phyloP scores from a whole-genome alignment of 2,329 filamentous ascomycete genomes.

The Blastomyces parvus region DNA sequence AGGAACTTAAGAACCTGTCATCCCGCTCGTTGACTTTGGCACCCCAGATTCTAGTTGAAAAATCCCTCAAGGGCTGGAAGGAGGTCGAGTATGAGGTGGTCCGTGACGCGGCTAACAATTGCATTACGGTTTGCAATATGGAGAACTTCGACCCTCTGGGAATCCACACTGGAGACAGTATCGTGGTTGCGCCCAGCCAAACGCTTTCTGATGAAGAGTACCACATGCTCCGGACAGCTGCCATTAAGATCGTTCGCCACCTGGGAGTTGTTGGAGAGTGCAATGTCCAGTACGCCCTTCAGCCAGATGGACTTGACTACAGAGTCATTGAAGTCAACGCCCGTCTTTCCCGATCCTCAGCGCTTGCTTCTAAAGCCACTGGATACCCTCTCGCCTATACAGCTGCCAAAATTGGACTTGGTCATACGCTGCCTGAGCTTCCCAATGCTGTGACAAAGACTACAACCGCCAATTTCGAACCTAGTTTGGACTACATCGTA shows the following conservation, averaged over 20 bases:
- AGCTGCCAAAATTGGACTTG: constrained; percentile 94
- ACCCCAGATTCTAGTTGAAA: constrained; percentile 95
- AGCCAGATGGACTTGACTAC: constrained; percentile 95
- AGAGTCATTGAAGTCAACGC: constrained; percentile 98
- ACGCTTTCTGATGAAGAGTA: constrained; percentile 98
- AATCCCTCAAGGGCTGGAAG: constrained; percentile 98
- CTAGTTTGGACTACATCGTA: constrained; percentile 92
- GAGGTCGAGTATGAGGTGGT: constrained; percentile 98
- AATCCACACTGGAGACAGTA: constrained; percentile 97
- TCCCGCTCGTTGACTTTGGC: constrained; percentile 86
- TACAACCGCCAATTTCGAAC: constrained; percentile 97
- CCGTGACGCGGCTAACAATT: constrained; percentile 94
- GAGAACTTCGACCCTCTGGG: constrained; percentile 97
- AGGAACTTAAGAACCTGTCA: constrained; percentile 88
- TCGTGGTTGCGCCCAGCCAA: constrained; percentile 93
- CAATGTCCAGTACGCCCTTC: constrained; percentile 95
- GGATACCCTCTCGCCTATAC: constrained; percentile 96
- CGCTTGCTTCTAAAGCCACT: constrained; percentile 93
- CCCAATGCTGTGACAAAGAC: constrained; percentile 98
- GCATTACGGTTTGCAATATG: constrained; percentile 98
- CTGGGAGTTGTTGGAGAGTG: constrained; percentile 96
- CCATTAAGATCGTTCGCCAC: constrained; percentile 97
- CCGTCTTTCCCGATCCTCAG: constrained; percentile 93
- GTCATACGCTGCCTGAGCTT: constrained; percentile 87
- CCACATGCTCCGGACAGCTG: constrained; percentile 95